Evolutionary conservation across 2,329 filamentous ascomycete genomes (phyloP).

Genomic region (Ascomycota sp.): DNA sequence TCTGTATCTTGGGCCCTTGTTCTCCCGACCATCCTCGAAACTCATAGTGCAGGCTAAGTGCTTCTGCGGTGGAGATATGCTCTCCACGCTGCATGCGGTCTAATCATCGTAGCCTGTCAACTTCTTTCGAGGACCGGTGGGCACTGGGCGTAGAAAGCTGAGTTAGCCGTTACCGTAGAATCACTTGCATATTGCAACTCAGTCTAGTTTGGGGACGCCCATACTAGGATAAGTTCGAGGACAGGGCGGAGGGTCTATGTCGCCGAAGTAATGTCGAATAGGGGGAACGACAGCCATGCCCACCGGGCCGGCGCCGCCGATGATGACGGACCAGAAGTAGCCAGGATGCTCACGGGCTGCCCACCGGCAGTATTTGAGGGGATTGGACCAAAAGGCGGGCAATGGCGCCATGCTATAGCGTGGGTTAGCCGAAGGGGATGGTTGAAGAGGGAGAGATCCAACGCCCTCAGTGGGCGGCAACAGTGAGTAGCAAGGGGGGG

Average conservation of each 20-base stretch:
- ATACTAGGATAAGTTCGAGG: conserved; percentile 86
- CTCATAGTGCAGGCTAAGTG: too few species aligned
- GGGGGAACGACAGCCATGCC: conserved; percentile 53
- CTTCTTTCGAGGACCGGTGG: conserved; percentile 35
- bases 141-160: conserved; percentile 32
- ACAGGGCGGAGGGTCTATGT: conserved; percentile 49
- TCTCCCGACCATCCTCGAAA: too few species aligned
- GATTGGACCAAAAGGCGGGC: conserved; percentile 67
- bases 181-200: neutral
- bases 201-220: conserved; percentile 14
- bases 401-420: conserved; percentile 33
- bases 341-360: conserved; percentile 73
- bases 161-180: neutral
- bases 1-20: too few species aligned
- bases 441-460: too few species aligned
- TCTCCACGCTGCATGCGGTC: conserved; percentile 6
- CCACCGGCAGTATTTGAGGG: conserved; percentile 75
- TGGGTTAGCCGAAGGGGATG: neutral
- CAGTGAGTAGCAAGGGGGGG: too few species aligned
- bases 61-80: too few species aligned
- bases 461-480: too few species aligned
- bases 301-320: conserved; percentile 55
- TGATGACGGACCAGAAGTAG: conserved; percentile 66
- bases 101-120: conserved; percentile 39
- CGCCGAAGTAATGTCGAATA: conserved; percentile 51